A percentile compares a stretch with the other conserved stretches of the same genome.
Conservation (phyloP, 2,329 filamentous ascomycete species). For the Metarhizium guizhouense region DNA sequence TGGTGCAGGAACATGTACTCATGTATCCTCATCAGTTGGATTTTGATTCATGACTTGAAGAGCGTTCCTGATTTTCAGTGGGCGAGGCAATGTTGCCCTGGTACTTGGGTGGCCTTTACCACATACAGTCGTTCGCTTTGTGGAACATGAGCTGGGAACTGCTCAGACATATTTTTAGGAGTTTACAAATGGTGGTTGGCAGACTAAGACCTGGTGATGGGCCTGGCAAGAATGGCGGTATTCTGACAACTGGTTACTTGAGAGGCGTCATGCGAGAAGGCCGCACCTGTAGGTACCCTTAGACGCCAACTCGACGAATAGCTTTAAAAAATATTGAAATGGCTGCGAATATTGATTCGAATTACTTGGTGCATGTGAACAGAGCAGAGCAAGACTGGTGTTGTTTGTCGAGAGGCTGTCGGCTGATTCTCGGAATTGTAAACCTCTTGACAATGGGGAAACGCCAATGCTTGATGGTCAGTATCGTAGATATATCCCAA, state of each 20-base stretch:
- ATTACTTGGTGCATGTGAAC: neutral
- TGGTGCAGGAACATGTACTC: neutral
- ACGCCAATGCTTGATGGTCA: too few species aligned
- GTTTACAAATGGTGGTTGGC: neutral
- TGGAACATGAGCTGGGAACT: neutral
- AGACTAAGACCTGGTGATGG: neutral
- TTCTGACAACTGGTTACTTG: neutral
- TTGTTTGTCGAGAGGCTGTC: neutral
- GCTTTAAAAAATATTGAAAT: neutral
- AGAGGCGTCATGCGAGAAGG: neutral
- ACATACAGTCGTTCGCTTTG: neutral
- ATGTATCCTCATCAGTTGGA: neutral
- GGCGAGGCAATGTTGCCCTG: neutral
- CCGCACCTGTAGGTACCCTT: neutral
- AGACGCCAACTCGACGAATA: neutral
- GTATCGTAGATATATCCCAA: too few species aligned
- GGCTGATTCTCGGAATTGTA: constrained; percentile 5
- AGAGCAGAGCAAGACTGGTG: neutral
- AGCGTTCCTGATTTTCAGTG: constrained; percentile 3
- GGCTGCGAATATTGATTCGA: neutral
- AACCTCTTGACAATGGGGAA: neutral
- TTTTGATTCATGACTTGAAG: neutral
- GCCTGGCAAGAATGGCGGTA: neutral
- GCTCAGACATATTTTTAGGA: neutral
- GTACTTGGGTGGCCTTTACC: neutral